These are phyloP conservation scores for Aquilaria agallochum DNA, from an alignment of 441 rosid genomes.

Conservation along the genomic window DNA sequence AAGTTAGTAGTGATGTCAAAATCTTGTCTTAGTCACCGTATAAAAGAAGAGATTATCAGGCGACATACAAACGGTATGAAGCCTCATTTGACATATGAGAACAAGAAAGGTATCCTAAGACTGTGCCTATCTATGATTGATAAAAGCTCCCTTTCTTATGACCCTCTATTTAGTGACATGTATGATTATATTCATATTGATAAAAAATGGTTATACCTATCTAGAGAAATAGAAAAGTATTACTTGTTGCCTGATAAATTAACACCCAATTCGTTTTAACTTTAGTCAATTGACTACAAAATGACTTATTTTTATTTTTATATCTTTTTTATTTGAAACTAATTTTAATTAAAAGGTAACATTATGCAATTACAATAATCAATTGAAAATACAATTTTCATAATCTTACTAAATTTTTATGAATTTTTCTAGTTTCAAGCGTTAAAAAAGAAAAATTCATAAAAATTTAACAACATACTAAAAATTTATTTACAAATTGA, in stretches of 20 bases:
- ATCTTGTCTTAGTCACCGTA: neutral
- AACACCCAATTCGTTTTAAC: too few species aligned
- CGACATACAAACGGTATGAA: slow-evolving; percentile 3
- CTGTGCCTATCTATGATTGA: slow-evolving; percentile 7
- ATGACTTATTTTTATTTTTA: too few species aligned
- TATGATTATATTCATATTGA: neutral
- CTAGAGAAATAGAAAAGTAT: neutral
- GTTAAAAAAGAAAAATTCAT: too few species aligned
- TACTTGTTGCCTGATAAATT: neutral
- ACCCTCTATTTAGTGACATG: neutral
- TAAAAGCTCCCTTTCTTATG: neutral
- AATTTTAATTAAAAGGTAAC: too few species aligned
- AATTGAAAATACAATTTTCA: too few species aligned
- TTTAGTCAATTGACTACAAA: too few species aligned
- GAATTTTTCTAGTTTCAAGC: too few species aligned
- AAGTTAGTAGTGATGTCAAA: neutral
- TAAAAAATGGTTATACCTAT: slow-evolving; percentile 10
- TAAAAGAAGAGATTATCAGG: neutral
- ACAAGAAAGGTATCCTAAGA: neutral
- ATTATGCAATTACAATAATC: too few species aligned
- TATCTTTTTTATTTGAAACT: too few species aligned
- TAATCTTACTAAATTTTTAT: too few species aligned
- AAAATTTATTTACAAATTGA: too few species aligned
- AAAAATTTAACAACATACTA: too few species aligned
- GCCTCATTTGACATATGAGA: neutral